These are phyloP conservation scores for Trypanosoma brucei DNA, from an alignment of 208 protist genomes.

Conservation along the genomic window DNA sequence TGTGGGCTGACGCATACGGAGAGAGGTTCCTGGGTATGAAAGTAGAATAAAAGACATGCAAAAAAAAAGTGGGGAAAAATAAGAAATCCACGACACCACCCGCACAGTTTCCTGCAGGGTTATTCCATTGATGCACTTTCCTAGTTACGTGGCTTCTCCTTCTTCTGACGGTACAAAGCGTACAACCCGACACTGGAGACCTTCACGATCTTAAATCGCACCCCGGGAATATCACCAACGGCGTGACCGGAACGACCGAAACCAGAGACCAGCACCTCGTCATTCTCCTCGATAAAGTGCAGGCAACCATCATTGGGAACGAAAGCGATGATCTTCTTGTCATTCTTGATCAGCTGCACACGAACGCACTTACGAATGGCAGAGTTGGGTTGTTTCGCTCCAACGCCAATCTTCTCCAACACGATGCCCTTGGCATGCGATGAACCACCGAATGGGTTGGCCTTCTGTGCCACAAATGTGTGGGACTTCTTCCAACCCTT, in stretches of 20 bases:
- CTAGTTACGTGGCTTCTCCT: constrained; percentile 99
- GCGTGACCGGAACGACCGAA: constrained; percentile 99
- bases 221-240: constrained; percentile 99
- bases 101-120: not conserved
- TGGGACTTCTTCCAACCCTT: constrained; percentile 98
- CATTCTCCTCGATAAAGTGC: constrained; percentile 99
- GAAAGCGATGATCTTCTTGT: constrained; percentile 99
- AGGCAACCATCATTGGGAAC: constrained; percentile 99
- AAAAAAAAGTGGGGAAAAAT: too few species aligned
- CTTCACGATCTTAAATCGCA: constrained; percentile 99
- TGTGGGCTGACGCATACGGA: too few species aligned
- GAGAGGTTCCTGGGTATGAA: too few species aligned
- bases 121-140: not conserved
- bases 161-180: constrained; percentile 98
- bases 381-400: constrained; percentile 99
- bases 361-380: constrained; percentile 99
- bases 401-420: constrained; percentile 99
- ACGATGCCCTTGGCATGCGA: constrained; percentile 99
- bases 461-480: constrained; percentile 94
- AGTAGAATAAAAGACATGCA: too few species aligned
- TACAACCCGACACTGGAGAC: constrained; percentile 97
- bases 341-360: constrained; percentile 99
- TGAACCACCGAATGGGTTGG: constrained; percentile 97
- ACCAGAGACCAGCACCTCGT: constrained; percentile 98
- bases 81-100: too few species aligned